Percentiles rank a stretch among this genome's conserved stretches.
Conservation (phyloP, 192 early-diverging fungal genomes). For the Backusella macrospora region DNA sequence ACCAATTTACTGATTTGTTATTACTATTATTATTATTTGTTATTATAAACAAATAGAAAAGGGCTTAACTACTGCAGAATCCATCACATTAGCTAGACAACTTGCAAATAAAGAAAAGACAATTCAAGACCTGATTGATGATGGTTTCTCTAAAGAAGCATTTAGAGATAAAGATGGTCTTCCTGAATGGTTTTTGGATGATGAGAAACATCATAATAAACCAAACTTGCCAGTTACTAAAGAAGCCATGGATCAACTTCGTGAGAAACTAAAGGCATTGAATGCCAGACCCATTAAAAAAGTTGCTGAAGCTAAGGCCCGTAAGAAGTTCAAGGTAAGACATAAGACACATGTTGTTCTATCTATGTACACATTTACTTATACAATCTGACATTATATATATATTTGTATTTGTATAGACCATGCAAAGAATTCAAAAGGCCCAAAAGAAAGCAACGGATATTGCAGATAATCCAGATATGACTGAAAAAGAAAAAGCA, state of each 20-base stretch:
- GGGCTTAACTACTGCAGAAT: constrained; percentile 87
- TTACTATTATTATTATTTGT: background rate
- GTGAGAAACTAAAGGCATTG: constrained; percentile 81
- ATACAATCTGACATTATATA: background rate
- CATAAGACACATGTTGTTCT: background rate
- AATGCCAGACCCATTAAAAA: constrained; percentile 99
- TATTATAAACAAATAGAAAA: constrained; percentile 36
- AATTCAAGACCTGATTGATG: constrained; percentile 86
- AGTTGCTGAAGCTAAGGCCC: constrained; percentile 96
- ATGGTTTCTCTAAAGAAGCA: constrained; percentile 88
- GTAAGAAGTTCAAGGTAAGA: constrained; percentile 83
- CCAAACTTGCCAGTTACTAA: constrained; percentile 93
- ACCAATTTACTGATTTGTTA: background rate
- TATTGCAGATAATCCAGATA: constrained; percentile 84
- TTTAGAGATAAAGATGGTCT: constrained; percentile 86
- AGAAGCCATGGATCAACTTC: constrained; percentile 88
- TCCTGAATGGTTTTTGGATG: constrained; percentile 92
- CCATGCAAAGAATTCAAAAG: constrained; percentile 74
- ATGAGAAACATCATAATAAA: constrained; percentile 90
- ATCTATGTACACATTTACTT: background rate
- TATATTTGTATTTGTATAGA: constrained; percentile 26
- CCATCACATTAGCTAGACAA: constrained; percentile 86
- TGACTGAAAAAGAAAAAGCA: constrained; percentile 89
- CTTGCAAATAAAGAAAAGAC: constrained; percentile 77
- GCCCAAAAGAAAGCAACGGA: constrained; percentile 87